phyloP scores from a whole-genome alignment of 176 grass and related monocot species.

The Poa annua region DNA sequence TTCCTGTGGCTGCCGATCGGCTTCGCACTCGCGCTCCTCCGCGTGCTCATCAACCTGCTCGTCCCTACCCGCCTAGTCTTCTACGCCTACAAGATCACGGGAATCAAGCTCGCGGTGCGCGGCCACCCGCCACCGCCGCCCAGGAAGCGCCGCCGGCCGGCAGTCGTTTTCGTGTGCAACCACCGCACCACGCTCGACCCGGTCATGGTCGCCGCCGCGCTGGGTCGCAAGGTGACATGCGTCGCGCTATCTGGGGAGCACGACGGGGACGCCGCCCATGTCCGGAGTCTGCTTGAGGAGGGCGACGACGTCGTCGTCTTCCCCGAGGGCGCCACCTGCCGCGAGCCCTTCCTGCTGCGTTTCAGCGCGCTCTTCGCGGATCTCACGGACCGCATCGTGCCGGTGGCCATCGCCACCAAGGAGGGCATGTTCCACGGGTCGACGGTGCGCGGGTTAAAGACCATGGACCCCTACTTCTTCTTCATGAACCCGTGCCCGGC shows the following conservation, averaged over 20 bases:
- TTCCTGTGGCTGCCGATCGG: conserved; percentile 76
- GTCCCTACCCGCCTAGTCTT: conserved; percentile 56
- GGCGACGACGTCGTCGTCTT: conserved; percentile 65
- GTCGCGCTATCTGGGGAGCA: conserved; percentile 36
- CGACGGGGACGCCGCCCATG: conserved; percentile 37
- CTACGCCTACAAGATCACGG: conserved; percentile 60
- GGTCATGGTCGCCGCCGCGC: conserved; percentile 38
- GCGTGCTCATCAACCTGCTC: conserved; percentile 52
- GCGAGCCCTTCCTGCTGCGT: conserved; percentile 56
- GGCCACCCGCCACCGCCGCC: conserved; percentile 52
- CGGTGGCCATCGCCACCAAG: conserved; percentile 59
- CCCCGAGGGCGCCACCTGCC: conserved; percentile 66
- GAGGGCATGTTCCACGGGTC: conserved; percentile 74
- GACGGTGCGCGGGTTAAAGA: conserved; percentile 37
- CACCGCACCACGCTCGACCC: conserved; percentile 68
- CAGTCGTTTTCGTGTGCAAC: conserved; percentile 80
- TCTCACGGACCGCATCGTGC: conserved; percentile 74
- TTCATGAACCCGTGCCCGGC: conserved; percentile 81
- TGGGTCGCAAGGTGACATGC: conserved; percentile 69
- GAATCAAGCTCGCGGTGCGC: conserved; percentile 66
- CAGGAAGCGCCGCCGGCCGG: conserved; percentile 36
- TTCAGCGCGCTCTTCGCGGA: conserved; percentile 64
- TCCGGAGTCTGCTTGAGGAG: conserved; percentile 55
- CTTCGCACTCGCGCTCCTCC: conserved; percentile 57
- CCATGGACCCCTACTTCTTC: conserved; percentile 71